Evolutionary conservation across 768 basidiomycete genomes (phyloP).

Genomic region (Hygrophorus russula): DNA sequence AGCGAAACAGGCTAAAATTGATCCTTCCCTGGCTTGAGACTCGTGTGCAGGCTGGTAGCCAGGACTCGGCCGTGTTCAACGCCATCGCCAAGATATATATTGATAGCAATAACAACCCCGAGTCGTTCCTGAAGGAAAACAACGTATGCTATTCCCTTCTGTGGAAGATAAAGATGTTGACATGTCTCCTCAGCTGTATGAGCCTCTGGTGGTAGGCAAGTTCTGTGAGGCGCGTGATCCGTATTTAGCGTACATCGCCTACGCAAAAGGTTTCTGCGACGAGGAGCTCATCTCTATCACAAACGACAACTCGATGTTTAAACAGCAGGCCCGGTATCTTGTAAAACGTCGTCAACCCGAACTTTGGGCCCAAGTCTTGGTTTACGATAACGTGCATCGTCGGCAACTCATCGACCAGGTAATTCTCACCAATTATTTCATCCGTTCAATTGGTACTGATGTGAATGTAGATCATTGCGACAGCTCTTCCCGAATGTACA

Average conservation of each 20-base stretch:
- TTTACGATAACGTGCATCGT: slow-evolving; percentile 81
- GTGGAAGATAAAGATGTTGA: slow-evolving; percentile 6
- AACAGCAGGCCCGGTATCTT: slow-evolving; percentile 96
- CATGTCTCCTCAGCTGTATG: slow-evolving; percentile 60
- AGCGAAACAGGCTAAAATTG: slow-evolving; percentile 89
- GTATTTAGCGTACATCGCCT: slow-evolving; percentile 97
- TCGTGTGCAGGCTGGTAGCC: slow-evolving; percentile 86
- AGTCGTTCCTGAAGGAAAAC: slow-evolving; percentile 96
- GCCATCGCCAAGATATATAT: slow-evolving; percentile 98
- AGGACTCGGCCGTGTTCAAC: slow-evolving; percentile 91
- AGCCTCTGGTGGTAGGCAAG: slow-evolving; percentile 94
- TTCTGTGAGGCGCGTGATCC: slow-evolving; percentile 99
- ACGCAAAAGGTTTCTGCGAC: slow-evolving; percentile 98
- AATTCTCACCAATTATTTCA: slow-evolving; percentile 6
- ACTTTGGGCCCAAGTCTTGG: slow-evolving; percentile 92
- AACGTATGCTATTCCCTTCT: slow-evolving; percentile 47
- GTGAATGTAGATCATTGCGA: slow-evolving; percentile 65
- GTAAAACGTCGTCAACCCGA: slow-evolving; percentile 93
- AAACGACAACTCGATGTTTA: slow-evolving; percentile 99
- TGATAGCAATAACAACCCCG: slow-evolving; percentile 98
- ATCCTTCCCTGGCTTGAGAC: slow-evolving; percentile 97
- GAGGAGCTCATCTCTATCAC: slow-evolving; percentile 95
- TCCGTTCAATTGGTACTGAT: slow-evolving; percentile 3
- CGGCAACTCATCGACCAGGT: slow-evolving; percentile 92
- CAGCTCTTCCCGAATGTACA: slow-evolving; percentile 92